A percentile compares a stretch with the other conserved stretches of the same genome.
Conservation (phyloP, 2,329 filamentous ascomycete species). For the Colletotrichum trifolii region DNA sequence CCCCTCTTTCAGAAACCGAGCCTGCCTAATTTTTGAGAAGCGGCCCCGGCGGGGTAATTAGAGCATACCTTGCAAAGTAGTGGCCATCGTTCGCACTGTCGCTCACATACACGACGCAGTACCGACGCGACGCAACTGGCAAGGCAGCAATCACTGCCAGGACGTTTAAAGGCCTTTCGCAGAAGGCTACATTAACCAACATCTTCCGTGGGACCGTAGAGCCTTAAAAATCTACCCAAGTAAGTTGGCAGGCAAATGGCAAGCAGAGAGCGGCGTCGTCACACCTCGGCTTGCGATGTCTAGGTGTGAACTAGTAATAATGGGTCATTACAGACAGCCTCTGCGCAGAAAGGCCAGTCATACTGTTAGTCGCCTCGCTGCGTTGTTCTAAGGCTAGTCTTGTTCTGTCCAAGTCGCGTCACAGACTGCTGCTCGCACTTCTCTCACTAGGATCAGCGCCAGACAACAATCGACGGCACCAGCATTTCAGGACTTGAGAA, state of each 20-base stretch:
- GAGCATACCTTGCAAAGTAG: too few relatives aligned
- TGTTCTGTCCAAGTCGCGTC: neutral
- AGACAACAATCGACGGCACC: too few relatives aligned
- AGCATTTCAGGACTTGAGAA: too few relatives aligned
- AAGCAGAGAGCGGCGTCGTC: conserved; percentile 30
- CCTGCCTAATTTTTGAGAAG: too few relatives aligned
- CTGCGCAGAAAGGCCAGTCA: conserved; percentile 19
- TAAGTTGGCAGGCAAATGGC: too few relatives aligned
- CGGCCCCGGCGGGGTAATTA: too few relatives aligned
- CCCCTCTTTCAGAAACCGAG: too few relatives aligned
- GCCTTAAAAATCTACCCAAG: too few relatives aligned
- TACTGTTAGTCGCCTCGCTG: conserved; percentile 11
- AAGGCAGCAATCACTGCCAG: neutral
- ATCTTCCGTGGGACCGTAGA: too few relatives aligned
- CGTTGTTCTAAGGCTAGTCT: neutral
- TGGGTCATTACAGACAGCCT: conserved; percentile 30
- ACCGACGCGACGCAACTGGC: neutral
- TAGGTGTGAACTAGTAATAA: conserved; percentile 15
- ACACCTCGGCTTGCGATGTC: conserved; percentile 5
- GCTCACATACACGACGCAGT: too few relatives aligned
- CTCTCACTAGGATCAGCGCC: neutral
- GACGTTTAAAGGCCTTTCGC: too few relatives aligned
- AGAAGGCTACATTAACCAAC: neutral
- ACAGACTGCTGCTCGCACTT: conserved; percentile 1
- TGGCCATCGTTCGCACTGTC: too few relatives aligned